Conservation (phyloP, 164 flowering plant species). For the Vitis cinerea region DNA sequence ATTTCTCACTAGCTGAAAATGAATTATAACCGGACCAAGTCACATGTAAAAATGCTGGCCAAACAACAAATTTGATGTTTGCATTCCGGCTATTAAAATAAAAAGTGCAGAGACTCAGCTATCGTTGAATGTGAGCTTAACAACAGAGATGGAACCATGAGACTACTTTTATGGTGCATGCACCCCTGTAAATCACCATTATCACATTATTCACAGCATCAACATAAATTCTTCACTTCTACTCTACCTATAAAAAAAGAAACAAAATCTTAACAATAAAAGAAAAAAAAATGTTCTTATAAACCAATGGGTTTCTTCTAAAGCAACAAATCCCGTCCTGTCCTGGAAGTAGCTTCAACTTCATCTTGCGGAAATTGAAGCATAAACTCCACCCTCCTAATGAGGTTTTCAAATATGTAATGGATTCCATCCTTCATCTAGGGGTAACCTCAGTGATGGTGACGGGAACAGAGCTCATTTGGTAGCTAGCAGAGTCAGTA, state of each 20-base stretch:
- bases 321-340: not conserved
- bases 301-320: not conserved
- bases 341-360: not conserved
- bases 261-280: not conserved
- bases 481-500: slow-evolving; percentile 21
- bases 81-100: too few species aligned
- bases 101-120: too few species aligned
- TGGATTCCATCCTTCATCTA: slow-evolving; percentile 31
- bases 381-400: not conserved
- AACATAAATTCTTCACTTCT: not conserved
- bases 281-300: not conserved
- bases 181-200: too few species aligned
- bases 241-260: not conserved
- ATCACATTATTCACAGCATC: not conserved
- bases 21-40: too few species aligned
- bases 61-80: too few species aligned
- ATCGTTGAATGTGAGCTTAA: too few species aligned
- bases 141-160: too few species aligned
- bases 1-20: too few species aligned
- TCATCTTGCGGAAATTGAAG: not conserved
- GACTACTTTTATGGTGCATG: too few species aligned
- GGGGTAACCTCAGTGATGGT: slow-evolving; percentile 53
- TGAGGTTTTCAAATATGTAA: not conserved
- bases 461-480: slow-evolving; percentile 40
- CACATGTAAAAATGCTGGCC: too few species aligned